Evolutionary conservation across 2,329 filamentous ascomycete genomes (phyloP), one percentile per base, ranked within the genome.

Genomic region (Colletotrichum euphorbiae): DNA sequence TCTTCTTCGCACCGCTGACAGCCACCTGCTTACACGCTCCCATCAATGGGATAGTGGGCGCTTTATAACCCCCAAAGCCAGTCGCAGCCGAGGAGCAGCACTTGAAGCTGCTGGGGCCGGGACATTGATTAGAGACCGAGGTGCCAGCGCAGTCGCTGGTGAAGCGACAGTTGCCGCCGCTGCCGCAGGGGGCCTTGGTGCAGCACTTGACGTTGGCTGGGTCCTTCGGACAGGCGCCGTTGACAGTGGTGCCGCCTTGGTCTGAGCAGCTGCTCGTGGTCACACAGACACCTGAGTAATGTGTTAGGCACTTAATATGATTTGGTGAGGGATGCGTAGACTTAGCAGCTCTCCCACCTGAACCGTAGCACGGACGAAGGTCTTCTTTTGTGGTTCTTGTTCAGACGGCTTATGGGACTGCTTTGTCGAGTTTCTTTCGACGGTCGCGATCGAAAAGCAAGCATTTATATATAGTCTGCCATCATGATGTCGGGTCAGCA

Each of bases 181-280:
- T 74, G 46, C 72, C 73, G 70, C 81, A 83, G 2, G 68, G 58
- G 3, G 79, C 67, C 69, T 82, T 82, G 71, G 75, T 78, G 74
- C 81, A 83, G 76, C 81, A 83, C 65, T 78, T 77, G 58, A 83
- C 73, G 73, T 78, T 72, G 63, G 72, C 71, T 2, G 77, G 69
- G 67, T 81, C 80, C 19, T 73, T 70, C 5, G 80, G 80, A 69
- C 81, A 83, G 36, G 75, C 78, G 17, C 78, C 78, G 33, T 72
- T 71, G 67, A 79, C 76, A 64, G 77, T 76, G 57, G 74, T 78
- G 45, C 81, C 81, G 62, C 81, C 80, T 15, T 69, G 66, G 2
- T 74, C 67, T 15, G 74, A 71, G 75, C 82, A 84, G 24, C 73
- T 68, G 4, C 75, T 62, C 3, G 75, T 77, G 31, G 76, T 73